phyloP scores from a whole-genome alignment of 306 rosid species.

The Dicorynia guianensis region DNA sequence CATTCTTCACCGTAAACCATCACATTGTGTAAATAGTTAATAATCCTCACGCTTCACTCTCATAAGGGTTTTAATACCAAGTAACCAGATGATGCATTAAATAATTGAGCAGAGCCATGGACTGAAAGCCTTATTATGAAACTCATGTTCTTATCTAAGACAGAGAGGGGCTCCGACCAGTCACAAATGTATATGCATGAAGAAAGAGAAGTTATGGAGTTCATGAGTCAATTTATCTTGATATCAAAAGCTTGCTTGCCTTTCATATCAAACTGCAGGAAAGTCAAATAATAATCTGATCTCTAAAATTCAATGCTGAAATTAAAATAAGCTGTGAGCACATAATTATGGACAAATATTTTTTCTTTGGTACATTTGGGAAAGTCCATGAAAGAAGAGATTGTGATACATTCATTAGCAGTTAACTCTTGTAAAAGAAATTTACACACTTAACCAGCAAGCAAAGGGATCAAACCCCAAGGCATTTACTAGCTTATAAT shows the following conservation, averaged over 20 bases:
- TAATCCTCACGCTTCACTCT: too few species aligned
- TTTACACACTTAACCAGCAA: conserved; percentile 10
- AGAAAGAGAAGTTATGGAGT: background rate
- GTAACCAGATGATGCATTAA: too few species aligned
- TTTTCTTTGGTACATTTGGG: background rate
- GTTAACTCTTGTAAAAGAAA: conserved; percentile 1
- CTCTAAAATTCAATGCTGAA: background rate
- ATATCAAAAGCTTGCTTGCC: conserved; percentile 24
- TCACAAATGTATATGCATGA: too few species aligned
- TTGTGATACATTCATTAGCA: conserved; percentile 16
- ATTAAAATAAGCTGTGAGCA: conserved; percentile 16
- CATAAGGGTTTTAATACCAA: too few species aligned
- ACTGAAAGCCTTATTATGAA: too few species aligned
- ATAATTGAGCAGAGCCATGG: too few species aligned
- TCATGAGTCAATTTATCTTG: conserved; percentile 6
- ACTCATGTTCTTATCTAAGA: too few species aligned
- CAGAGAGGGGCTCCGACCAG: too few species aligned
- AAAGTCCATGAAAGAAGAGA: background rate
- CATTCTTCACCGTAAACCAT: too few species aligned
- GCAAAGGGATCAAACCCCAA: background rate
- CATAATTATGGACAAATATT: background rate
- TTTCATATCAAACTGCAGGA: background rate
- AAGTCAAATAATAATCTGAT: background rate
- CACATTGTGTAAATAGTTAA: too few species aligned
- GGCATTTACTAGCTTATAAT: background rate